Conservation (phyloP, 768 basidiomycete species). For the Boletus coccyginus region DNA sequence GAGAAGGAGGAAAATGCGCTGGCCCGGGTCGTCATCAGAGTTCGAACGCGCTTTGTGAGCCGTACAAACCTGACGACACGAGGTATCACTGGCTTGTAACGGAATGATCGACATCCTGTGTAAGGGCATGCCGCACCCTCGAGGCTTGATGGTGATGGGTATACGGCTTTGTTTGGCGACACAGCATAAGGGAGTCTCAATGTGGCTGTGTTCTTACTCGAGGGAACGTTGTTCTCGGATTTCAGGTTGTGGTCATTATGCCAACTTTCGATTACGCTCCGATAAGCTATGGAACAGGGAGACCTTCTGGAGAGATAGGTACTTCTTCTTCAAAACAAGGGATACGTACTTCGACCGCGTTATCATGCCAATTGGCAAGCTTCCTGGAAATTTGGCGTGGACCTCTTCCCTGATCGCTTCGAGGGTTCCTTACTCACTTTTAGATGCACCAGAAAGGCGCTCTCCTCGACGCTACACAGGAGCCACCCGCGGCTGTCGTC, state of each 20-base stretch:
- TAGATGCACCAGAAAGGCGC: neutral
- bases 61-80: neutral
- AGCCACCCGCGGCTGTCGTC: slow-evolving; percentile 44
- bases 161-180: neutral
- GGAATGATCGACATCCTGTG: neutral
- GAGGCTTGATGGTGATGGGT: neutral
- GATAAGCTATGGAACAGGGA: neutral
- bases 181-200: too few relatives aligned
- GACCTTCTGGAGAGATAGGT: slow-evolving; percentile 18
- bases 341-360: slow-evolving; percentile 26
- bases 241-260: neutral
- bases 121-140: neutral
- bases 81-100: neutral
- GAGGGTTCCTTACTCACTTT: neutral
- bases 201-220: neutral
- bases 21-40: neutral
- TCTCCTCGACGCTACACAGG: slow-evolving; percentile 10
- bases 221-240: neutral
- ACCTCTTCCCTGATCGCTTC: neutral
- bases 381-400: slow-evolving; percentile 21
- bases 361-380: slow-evolving; percentile 28
- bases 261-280: neutral
- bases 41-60: neutral
- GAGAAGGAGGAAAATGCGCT: slow-evolving; percentile 2
- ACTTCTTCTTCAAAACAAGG: slow-evolving; percentile 15